Conservation (phyloP, 306 rosid genomes). For the Rosa lucieae region DNA sequence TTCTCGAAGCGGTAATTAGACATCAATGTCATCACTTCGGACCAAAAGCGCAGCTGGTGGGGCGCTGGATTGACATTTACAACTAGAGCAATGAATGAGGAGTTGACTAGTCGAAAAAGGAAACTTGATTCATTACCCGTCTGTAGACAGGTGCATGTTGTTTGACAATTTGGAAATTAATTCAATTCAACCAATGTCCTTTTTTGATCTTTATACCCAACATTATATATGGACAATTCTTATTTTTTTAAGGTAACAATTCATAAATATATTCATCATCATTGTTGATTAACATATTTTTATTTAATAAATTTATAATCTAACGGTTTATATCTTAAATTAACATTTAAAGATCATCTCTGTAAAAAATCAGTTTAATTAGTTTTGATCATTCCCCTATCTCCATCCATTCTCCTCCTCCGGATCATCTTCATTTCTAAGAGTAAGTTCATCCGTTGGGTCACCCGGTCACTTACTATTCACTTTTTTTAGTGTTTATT, state of each 20-base stretch:
- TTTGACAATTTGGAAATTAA: constrained; percentile 16
- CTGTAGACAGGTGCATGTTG: neutral
- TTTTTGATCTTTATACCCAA: neutral
- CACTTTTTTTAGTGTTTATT: no score
- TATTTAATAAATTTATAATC: no score
- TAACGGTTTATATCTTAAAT: no score
- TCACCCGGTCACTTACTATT: no score
- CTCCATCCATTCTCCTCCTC: neutral
- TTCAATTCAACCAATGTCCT: neutral
- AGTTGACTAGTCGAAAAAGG: constrained; percentile 9
- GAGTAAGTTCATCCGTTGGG: no score
- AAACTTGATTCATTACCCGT: constrained; percentile 3
- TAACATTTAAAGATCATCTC: no score
- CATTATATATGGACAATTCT: no score
- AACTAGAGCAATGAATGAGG: neutral
- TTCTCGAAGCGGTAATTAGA: neutral
- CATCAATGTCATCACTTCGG: neutral
- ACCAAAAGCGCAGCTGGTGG: constrained; percentile 3
- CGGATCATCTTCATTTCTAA: neutral
- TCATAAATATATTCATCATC: no score
- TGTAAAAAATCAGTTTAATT: no score
- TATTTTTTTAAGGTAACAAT: no score
- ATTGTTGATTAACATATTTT: no score
- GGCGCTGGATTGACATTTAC: constrained; percentile 20
- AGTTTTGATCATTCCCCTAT: neutral